Base-by-base conservation (phyloP, 2,329 filamentous ascomycete genomes). In the Pseudogymnoascus verrucosus region DNA sequence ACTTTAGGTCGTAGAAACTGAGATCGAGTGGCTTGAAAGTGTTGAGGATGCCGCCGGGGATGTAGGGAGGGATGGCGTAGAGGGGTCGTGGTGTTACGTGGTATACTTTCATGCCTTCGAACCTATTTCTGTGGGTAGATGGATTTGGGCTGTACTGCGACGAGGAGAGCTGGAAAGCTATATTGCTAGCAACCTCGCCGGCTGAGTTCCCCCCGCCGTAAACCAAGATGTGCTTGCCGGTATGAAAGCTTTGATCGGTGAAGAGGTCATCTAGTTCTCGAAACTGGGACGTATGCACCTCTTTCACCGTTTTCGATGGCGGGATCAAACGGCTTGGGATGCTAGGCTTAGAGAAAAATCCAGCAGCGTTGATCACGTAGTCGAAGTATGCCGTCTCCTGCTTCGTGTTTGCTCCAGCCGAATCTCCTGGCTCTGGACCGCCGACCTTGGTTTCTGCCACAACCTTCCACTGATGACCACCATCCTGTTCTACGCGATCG, bases 11-110 rank as follows among this genome's bases (percentile, higher is more conserved):
- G 71, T 90, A 91, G 1, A 89, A 84, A 1, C 81, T 78, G 47
- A 93, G 78, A 71, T 96, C 91, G 6, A 91, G 75, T 0, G 91
- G 91, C 0, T 91, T 74, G 68, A 93, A 93, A 75, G 78, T 67
- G 47, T 54, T 54, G 7, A 14, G n/a, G 8, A 2, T 54, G 47
- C 31, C 47, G 7, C 47, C 47, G 47, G 47, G 47, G 26, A 54
- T 14, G 5, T 26, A 54, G 8, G 47, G 47, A 7, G 47, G 47
- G 14, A 54, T n/a, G n/a, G 47, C 47, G 23, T 54, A 54, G 14
- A 54, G 47, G 5, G 47, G 47, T 2, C 47, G 23, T 16, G 47
- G 47, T 16, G 23, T 54, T n/a, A 54, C 47, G 31, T 54, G 47
- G 26, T 54, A 54, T 0, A 54, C 23, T 16, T 54, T 54, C 5